Percentiles rank a stretch among this genome's conserved stretches.
Conservation (phyloP, 129 eudicot genomes). For the Dittrichia graveolens region DNA sequence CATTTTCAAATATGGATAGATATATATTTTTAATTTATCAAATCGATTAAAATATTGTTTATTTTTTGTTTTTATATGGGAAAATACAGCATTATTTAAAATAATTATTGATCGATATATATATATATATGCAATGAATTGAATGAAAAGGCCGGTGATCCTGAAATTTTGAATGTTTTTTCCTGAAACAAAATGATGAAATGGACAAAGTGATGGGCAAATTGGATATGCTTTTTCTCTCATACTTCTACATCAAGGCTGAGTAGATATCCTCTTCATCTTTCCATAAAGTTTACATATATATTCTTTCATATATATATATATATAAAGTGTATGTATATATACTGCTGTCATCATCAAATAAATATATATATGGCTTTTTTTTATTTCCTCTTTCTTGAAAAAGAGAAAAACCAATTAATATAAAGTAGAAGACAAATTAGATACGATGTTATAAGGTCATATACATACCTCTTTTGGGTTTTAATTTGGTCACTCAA, state of each 20-base stretch:
- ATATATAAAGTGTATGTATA: not conserved
- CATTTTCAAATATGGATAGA: too few relatives aligned
- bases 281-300: not conserved
- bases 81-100: not conserved
- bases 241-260: conserved; percentile 42
- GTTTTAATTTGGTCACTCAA: too few relatives aligned
- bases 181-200: conserved; percentile 43
- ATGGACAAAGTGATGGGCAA: conserved; percentile 24
- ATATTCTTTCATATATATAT: not conserved
- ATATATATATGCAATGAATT: conserved; percentile 17
- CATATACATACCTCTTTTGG: too few relatives aligned
- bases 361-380: too few relatives aligned
- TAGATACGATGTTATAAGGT: too few relatives aligned
- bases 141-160: conserved; percentile 27
- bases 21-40: too few relatives aligned
- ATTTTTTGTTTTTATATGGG: too few relatives aligned
- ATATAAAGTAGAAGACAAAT: too few relatives aligned
- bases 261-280: conserved; percentile 41
- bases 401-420: too few relatives aligned
- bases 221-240: conserved; percentile 29
- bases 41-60: too few relatives aligned
- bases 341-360: not conserved
- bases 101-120: not conserved
- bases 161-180: conserved; percentile 33
- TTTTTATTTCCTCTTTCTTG: too few relatives aligned